These are phyloP conservation scores for Clarireedia paspali DNA, from an alignment of 2,329 filamentous ascomycete genomes.

Conservation along the genomic window DNA sequence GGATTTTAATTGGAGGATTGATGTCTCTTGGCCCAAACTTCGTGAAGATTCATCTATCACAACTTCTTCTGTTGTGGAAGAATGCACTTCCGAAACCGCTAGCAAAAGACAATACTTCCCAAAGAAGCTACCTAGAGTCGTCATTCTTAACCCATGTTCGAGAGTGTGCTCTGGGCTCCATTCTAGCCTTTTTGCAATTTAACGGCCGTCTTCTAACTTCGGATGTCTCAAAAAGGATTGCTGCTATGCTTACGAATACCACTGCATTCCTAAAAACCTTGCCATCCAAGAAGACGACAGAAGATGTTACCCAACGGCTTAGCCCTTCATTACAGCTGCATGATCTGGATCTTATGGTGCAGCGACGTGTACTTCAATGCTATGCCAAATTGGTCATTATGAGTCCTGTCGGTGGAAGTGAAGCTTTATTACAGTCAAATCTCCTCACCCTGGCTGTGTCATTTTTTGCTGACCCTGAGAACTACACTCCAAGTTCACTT, in stretches of 20 bases:
- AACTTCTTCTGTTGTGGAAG: constrained; percentile 91
- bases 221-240: constrained; percentile 88
- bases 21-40: constrained; percentile 98
- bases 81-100: constrained; percentile 92
- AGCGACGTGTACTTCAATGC: constrained; percentile 86
- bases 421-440: constrained; percentile 84
- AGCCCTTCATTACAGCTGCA: constrained; percentile 80
- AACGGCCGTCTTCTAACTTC: constrained; percentile 87
- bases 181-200: constrained; percentile 86
- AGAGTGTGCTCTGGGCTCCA: constrained; percentile 86
- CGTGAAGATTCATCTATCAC: constrained; percentile 95
- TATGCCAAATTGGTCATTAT: constrained; percentile 87
- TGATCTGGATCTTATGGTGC: constrained; percentile 88
- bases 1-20: constrained; percentile 91
- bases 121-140: constrained; percentile 77
- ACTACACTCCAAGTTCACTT: constrained; percentile 74
- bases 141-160: constrained; percentile 91
- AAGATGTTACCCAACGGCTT: constrained; percentile 78
- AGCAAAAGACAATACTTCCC: constrained; percentile 82
- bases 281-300: constrained; percentile 73
- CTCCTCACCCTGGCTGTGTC: constrained; percentile 82
- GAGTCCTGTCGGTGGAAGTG: constrained; percentile 75
- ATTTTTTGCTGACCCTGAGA: constrained; percentile 87
- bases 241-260: constrained; percentile 91
- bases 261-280: constrained; percentile 81